A percentile compares a stretch with the other conserved stretches of the same genome.
These are phyloP conservation scores for Dacryopinax spathularia DNA, from an alignment of 768 basidiomycete genomes.

Conservation along the genomic window DNA sequence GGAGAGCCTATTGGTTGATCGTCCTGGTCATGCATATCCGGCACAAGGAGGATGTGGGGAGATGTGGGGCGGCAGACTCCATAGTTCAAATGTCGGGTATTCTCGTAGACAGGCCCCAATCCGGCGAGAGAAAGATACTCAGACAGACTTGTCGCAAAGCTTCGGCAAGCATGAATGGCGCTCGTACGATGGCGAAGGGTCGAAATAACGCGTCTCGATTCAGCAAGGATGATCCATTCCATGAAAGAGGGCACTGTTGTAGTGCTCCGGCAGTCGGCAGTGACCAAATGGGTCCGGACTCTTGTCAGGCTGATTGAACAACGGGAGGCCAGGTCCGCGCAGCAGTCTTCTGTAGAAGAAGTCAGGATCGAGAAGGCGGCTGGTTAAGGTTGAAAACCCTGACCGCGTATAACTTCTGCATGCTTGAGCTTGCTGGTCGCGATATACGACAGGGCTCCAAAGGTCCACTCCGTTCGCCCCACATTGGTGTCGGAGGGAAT, in stretches of 20 bases:
- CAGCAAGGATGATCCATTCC: not conserved
- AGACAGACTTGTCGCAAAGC: not conserved
- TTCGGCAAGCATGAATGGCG: not conserved
- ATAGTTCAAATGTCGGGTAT: not conserved
- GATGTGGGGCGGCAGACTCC: not conserved
- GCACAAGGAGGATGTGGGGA: no score
- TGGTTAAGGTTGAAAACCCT: not conserved
- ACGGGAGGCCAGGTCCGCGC: not conserved
- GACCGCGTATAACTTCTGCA: not conserved
- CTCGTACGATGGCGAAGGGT: not conserved
- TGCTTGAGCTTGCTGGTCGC: not conserved
- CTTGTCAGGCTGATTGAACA: not conserved
- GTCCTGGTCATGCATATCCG: no score
- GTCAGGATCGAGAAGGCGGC: not conserved
- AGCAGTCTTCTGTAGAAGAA: not conserved
- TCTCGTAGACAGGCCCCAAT: not conserved
- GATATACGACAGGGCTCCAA: not conserved
- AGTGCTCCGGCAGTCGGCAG: not conserved
- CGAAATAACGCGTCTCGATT: not conserved
- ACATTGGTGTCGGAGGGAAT: not conserved
- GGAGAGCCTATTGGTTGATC: not conserved
- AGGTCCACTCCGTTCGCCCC: not conserved
- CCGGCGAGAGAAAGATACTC: not conserved
- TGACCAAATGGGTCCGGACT: not conserved
- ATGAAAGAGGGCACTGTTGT: not conserved